These are phyloP conservation scores for Endocalyx cinctus DNA, from an alignment of 2,329 filamentous ascomycete genomes.

Conservation along the genomic window DNA sequence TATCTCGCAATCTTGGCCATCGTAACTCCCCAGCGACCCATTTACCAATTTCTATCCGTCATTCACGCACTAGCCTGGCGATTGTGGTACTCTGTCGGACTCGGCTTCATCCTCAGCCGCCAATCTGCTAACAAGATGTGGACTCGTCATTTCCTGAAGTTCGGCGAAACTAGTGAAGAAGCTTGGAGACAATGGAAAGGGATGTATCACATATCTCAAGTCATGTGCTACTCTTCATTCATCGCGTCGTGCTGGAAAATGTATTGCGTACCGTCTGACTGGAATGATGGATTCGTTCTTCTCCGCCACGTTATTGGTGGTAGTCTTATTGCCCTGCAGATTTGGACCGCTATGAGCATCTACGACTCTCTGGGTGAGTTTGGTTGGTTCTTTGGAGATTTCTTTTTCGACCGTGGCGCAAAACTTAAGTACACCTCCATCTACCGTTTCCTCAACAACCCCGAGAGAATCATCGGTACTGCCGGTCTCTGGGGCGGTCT, in stretches of 20 bases:
- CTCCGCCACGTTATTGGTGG: conserved; percentile 83
- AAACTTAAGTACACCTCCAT: conserved; percentile 96
- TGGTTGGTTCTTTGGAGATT: conserved; percentile 98
- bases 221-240: conserved; percentile 84
- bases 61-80: conserved; percentile 78
- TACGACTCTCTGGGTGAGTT: conserved; percentile 96
- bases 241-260: conserved; percentile 93
- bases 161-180: conserved; percentile 82
- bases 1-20: conserved; percentile 72
- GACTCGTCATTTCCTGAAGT: conserved; percentile 97
- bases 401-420: conserved; percentile 87
- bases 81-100: conserved; percentile 84
- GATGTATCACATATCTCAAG: conserved; percentile 88
- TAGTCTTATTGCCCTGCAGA: conserved; percentile 75
- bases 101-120: conserved; percentile 77
- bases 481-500: conserved; percentile 95
- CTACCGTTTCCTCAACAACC: conserved; percentile 97
- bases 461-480: conserved; percentile 86
- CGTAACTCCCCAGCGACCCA: conserved; percentile 69
- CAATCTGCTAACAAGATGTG: conserved; percentile 91
- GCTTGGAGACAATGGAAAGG: conserved; percentile 98
- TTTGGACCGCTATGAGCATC: conserved; percentile 90
- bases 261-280: conserved; percentile 82
- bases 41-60: conserved; percentile 76
- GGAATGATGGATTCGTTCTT: conserved; percentile 79